Conservation (phyloP, 139 green algal species). For the Tetratostichococcus sp. region DNA sequence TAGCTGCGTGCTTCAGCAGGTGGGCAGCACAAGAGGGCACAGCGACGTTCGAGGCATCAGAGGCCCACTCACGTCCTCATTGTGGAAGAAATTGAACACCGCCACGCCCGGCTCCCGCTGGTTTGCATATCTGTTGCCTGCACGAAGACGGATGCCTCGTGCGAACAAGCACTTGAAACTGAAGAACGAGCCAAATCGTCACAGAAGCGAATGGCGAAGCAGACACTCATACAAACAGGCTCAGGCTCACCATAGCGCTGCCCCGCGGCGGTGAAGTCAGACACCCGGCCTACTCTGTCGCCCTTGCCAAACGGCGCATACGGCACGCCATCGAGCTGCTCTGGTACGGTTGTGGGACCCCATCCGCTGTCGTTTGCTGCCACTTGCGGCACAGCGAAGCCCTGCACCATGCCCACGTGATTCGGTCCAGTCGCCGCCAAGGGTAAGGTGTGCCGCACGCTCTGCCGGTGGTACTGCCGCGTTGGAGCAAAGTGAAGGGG, state of each 20-base stretch:
- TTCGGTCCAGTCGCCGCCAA: too few relatives aligned
- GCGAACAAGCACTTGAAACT: too few relatives aligned
- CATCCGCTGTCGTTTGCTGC: conserved; percentile 83
- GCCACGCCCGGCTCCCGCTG: conserved; percentile 39
- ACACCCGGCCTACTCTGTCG: conserved; percentile 82
- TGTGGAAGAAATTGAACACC: conserved; percentile 94
- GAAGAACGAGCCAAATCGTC: too few relatives aligned
- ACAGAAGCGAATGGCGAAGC: too few relatives aligned
- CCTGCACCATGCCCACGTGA: conserved; percentile 7
- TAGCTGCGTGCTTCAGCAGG: too few relatives aligned
- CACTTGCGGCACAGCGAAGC: conserved; percentile 68
- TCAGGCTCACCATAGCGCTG: conserved; percentile 17
- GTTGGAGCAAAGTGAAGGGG: too few relatives aligned
- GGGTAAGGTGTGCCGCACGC: too few relatives aligned
- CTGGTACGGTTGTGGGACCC: conserved; percentile 75
- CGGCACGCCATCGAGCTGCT: conserved; percentile 85
- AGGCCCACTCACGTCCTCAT: conserved; percentile 75
- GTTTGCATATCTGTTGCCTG: conserved; percentile 14
- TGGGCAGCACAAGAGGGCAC: too few relatives aligned
- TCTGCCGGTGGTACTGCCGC: too few relatives aligned
- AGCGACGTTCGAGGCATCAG: too few relatives aligned
- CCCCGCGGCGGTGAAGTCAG: conserved; percentile 40
- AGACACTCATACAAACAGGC: too few relatives aligned
- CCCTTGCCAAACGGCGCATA: conserved; percentile 93
- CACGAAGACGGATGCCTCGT: conserved; percentile 27